Percentiles rank a stretch among this genome's conserved stretches.
Evolutionary conservation across 2,329 filamentous ascomycete species (phyloP).

Genomic region (Pochonia chlamydosporia): DNA sequence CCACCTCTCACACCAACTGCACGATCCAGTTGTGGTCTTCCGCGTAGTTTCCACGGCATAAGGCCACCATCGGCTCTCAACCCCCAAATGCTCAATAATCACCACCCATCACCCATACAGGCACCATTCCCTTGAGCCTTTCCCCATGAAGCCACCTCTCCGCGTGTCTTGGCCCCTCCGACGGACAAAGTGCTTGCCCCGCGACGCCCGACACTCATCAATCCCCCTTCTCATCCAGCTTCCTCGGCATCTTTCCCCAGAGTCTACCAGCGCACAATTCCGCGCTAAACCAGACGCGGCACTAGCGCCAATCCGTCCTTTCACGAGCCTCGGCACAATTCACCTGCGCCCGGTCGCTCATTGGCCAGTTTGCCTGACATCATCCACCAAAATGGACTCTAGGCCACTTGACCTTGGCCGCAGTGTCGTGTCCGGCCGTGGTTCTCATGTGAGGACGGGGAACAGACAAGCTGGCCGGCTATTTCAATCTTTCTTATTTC

Average conservation of each 20-base stretch:
- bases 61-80: too few relatives aligned
- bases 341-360: background rate
- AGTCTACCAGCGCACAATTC: background rate
- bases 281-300: background rate
- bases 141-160: too few relatives aligned
- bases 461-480: background rate
- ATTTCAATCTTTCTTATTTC: background rate
- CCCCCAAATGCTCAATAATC: too few relatives aligned
- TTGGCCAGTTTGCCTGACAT: background rate
- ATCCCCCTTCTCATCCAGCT: too few relatives aligned
- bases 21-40: too few relatives aligned
- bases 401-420: background rate
- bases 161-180: too few relatives aligned
- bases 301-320: background rate
- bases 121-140: too few relatives aligned
- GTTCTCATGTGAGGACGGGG: conserved; percentile 1
- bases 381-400: background rate
- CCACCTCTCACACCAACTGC: too few relatives aligned
- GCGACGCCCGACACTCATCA: background rate
- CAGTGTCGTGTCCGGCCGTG: background rate
- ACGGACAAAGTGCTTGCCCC: background rate
- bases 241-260: conserved; percentile 8
- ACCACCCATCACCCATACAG: too few relatives aligned
- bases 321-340: conserved; percentile 8
- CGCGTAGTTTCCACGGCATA: background rate